Evolutionary conservation across 768 basidiomycete genomes (phyloP).

Genomic region (Tulasnella sp.): DNA sequence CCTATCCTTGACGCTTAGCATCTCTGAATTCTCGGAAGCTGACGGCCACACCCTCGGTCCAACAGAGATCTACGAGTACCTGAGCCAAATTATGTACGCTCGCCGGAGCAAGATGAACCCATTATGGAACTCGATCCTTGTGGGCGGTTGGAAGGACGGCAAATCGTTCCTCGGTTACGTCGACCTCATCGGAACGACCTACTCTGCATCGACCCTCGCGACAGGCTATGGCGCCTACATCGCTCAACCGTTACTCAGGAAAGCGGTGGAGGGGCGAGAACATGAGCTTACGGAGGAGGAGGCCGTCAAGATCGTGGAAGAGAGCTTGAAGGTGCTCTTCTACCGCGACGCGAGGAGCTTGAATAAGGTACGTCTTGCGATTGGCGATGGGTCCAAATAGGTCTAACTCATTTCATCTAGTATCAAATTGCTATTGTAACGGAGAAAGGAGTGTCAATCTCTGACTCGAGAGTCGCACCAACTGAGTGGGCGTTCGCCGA

Average conservation of each 20-base stretch:
- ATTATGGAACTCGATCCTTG: conserved; percentile 89
- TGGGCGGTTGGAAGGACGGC: conserved; percentile 86
- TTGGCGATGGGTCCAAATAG: background rate
- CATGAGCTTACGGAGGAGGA: conserved; percentile 71
- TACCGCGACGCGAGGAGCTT: conserved; percentile 94
- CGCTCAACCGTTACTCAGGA: conserved; percentile 86
- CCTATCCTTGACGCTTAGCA: conserved; percentile 29
- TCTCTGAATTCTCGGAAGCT: conserved; percentile 66
- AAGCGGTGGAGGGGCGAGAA: conserved; percentile 81
- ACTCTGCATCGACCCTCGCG: conserved; percentile 85
- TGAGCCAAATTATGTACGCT: conserved; percentile 85
- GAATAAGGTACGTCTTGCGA: conserved; percentile 71
- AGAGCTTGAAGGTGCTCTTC: conserved; percentile 88
- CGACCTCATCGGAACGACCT: conserved; percentile 94
- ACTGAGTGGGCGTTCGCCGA: conserved; percentile 94
- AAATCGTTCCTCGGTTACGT: conserved; percentile 89
- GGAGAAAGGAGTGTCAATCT: conserved; percentile 67
- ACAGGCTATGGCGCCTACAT: conserved; percentile 93
- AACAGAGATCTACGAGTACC: conserved; percentile 86
- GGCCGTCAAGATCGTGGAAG: conserved; percentile 71
- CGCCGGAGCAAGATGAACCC: conserved; percentile 87
- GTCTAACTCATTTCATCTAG: conserved; percentile 41
- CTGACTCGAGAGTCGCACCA: conserved; percentile 67
- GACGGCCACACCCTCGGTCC: conserved; percentile 86
- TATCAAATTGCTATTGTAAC: conserved; percentile 94